Percentiles rank a stretch among this genome's conserved stretches.
Evolutionary conservation across 179 eudicot species (phyloP).

Genomic region (Beta corolliflora): DNA sequence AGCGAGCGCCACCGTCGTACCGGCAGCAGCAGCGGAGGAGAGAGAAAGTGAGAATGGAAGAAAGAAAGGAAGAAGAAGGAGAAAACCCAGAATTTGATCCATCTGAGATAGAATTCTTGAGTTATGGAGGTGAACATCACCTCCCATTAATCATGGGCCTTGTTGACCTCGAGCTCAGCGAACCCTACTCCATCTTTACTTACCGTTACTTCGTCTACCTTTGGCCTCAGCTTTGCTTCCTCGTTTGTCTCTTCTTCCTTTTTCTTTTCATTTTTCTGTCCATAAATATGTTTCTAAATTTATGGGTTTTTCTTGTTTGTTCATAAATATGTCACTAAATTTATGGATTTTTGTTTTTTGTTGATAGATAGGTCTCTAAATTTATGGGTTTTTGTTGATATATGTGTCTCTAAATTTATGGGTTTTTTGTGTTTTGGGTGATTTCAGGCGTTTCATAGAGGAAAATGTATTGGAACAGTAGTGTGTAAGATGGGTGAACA

Average conservation of each 20-base stretch:
- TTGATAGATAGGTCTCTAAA: too few species aligned
- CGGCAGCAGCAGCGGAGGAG: conserved; percentile 13
- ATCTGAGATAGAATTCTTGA: conserved; percentile 69
- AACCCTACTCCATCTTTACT: conserved; percentile 97
- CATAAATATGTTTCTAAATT: neutral
- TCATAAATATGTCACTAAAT: neutral
- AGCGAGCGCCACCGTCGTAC: neutral
- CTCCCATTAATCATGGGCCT: conserved; percentile 84
- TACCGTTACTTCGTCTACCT: conserved; percentile 97
- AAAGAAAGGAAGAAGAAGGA: neutral
- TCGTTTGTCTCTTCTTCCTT: conserved; percentile 35
- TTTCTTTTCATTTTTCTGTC: conserved; percentile 5
- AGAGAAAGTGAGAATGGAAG: conserved; percentile 9
- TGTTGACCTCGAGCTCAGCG: conserved; percentile 94
- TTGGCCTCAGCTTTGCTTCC: conserved; percentile 89
- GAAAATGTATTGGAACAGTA: conserved; percentile 90
- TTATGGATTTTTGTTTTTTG: too few species aligned
- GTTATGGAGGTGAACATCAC: conserved; percentile 94
- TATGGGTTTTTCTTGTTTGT: neutral
- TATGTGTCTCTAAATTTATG: too few species aligned
- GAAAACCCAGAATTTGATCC: conserved; percentile 40
- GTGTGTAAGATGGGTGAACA: conserved; percentile 98
- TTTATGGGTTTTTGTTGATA: too few species aligned
- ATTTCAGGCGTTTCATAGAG: conserved; percentile 79
- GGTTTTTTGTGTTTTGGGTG: neutral